Evolutionary conservation across 2,329 filamentous ascomycete genomes (phyloP).

Genomic region (Stachybotrys chartarum): DNA sequence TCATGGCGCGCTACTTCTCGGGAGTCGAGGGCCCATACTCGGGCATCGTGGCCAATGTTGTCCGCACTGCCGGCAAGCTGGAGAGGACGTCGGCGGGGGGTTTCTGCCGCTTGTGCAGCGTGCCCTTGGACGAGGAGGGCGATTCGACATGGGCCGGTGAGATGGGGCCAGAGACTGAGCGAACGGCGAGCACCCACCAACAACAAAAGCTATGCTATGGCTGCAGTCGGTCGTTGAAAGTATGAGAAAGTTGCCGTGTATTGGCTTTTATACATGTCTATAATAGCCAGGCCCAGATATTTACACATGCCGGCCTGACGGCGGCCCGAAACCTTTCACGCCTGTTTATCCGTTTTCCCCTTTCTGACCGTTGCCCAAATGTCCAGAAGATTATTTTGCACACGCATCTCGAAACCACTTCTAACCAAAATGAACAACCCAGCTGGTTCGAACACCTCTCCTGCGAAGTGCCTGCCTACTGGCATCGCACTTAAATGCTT

Average conservation of each 20-base stretch:
- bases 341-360: background rate
- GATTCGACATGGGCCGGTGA: conserved; percentile 58
- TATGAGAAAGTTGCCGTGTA: conserved; percentile 25
- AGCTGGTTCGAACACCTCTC: background rate
- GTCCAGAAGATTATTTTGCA: background rate
- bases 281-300: background rate
- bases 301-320: background rate
- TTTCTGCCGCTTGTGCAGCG: conserved; percentile 61
- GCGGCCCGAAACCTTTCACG: background rate
- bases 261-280: background rate
- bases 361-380: background rate
- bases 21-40: conserved; percentile 76
- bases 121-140: conserved; percentile 55
- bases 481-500: background rate
- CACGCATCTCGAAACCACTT: background rate
- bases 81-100: conserved; percentile 35
- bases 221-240: conserved; percentile 58
- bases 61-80: conserved; percentile 82
- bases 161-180: conserved; percentile 38
- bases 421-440: background rate
- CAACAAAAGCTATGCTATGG: conserved; percentile 58
- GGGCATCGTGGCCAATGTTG: conserved; percentile 90
- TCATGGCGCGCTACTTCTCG: conserved; percentile 84
- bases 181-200: conserved; percentile 15
- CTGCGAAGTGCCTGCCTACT: background rate